Evolutionary conservation across 495 filamentous ascomycete species (phyloP), one percentile per base, ranked within the genome.

Genomic region (Hyaloscypha bicolor): DNA sequence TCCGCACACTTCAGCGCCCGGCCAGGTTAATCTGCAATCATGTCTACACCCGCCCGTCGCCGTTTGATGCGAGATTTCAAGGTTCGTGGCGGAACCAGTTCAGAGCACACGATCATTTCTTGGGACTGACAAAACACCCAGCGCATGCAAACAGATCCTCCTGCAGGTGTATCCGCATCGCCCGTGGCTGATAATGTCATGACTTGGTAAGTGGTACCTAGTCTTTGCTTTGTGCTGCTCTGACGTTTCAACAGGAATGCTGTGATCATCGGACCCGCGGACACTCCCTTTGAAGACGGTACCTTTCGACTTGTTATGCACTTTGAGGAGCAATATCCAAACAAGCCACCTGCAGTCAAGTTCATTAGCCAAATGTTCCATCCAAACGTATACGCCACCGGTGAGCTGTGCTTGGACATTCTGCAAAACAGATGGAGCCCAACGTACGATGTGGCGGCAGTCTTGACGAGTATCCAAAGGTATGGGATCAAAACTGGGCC

Each of bases 331-430:
- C 92, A 95, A 67, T 99, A 99, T 72, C 95, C 95, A 14, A 99
- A 98, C 80, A 98, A 98, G 75, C 95, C 95, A 2, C 95, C 95
- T 0, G 91, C 92, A 2, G 95, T 98, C 76, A 98, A 98, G 75
- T 99, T 99, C 77, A 96, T 98, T 79, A 96, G 92, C 77, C 87
- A 93, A 73, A 99, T 99, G 95, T 99, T 99, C 79, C 95, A 99
- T 73, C 95, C 95, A 3, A 99, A 99, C 71, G 95, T 99, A 33
- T 99, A 99, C 74, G 93, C 91, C 32, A 97, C 94, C 3, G 95
- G 95, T 22, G 95, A 99, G 80, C 86, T 99, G 35, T 99, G 95
- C 75, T 82, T 99, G 67, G 95, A 99, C 74, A 99, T 99, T 71
- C 81, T 99, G 69, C 95, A 99, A 77, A 99, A 99, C 75, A 86